Evolutionary conservation across 495 filamentous ascomycete species (phyloP), one percentile per base, ranked within the genome.

Genomic region (Talaromyces wortmannii): DNA sequence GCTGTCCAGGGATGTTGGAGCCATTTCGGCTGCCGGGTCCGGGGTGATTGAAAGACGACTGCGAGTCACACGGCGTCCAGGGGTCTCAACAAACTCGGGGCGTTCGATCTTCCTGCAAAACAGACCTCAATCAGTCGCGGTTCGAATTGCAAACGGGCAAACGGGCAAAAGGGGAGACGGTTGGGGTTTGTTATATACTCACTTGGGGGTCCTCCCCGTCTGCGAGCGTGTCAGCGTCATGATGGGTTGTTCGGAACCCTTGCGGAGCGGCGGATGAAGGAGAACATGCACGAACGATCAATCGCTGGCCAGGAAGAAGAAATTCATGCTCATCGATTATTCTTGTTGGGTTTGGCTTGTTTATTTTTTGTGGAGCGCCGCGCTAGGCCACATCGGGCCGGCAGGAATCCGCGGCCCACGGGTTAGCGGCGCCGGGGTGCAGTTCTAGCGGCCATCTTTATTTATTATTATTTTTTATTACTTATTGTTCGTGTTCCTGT

Each of bases 21-120:
- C 67, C 42, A 55, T 56, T 33, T 72, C 69, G 45, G 68, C 66
- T 45, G 63, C 63, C 47, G 53, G 56, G 0, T 70, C 72, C 13
- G 68, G 57, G 30, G 64, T n/a, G 43, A 52, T 50, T 48, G 56
- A 60, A 48, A 69, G 63, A 64, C 74, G 78, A 64, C 69, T 73
- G 57, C 76, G 70, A 40, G 62, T 73, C 51, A 64, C 62, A 51
- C 78, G 68, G 56, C 72, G 67, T 49, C 76, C 67, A 51, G 83
- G 80, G 12, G 83, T 84, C 57, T 82, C 80, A 51, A 84, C 76
- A 57, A 77, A 82, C 50, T 78, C 80, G 36, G 75, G 76, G 50
- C 78, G 75, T 31, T 78, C 76, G 55, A 78, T 75, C 68, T 81
- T 83, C 64, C 83, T 86, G 49, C 8, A 15, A 47, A 29, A 31